A percentile compares a stretch with the other conserved stretches of the same genome.
These are phyloP conservation scores for Stereum hirsutum DNA, from an alignment of 1,284 basidiomycete species.

Conservation along the genomic window DNA sequence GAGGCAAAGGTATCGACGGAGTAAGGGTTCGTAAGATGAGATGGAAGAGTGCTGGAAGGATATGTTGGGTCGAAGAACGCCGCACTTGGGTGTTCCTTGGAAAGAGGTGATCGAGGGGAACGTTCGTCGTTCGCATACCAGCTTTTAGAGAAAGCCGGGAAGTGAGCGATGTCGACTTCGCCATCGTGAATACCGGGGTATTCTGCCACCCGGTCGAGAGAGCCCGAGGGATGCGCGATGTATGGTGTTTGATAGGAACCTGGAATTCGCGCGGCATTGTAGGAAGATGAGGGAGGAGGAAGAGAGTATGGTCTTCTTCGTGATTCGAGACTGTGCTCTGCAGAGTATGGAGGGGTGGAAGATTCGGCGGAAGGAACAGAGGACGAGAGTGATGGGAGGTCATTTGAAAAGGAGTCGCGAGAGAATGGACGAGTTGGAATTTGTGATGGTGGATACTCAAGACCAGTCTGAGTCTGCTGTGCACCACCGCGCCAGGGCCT, in stretches of 20 bases:
- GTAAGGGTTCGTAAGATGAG: conserved; percentile 16
- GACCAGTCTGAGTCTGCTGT: conserved; percentile 19
- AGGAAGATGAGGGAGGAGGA: conserved; percentile 21
- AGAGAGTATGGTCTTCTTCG: conserved; percentile 44
- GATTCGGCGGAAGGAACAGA: conserved; percentile 37
- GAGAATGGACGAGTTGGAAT: conserved; percentile 25
- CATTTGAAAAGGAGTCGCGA: no score
- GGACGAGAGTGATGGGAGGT: conserved; percentile 34
- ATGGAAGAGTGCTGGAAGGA: conserved; percentile 11
- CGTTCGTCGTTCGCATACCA: conserved; percentile 37
- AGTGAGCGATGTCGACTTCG: conserved; percentile 44
- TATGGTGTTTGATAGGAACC: conserved; percentile 15
- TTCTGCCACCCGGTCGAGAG: conserved; percentile 14
- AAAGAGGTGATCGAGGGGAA: conserved; percentile 6
- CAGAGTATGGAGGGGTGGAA: no score
- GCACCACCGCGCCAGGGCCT: conserved; percentile 14
- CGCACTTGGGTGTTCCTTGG: conserved; percentile 11
- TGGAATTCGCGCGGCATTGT: conserved; percentile 6
- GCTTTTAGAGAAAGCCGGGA: conserved; percentile 49
- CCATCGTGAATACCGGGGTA: conserved; percentile 2
- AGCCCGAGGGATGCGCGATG: conserved; percentile 12
- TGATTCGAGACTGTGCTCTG: no score
- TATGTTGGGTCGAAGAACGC: conserved; percentile 23
- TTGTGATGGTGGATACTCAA: conserved; percentile 28
- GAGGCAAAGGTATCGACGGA: conserved; percentile 19